phyloP scores from a whole-genome alignment of 2,329 filamentous ascomycete genomes.

The Dactylellina sp. region DNA sequence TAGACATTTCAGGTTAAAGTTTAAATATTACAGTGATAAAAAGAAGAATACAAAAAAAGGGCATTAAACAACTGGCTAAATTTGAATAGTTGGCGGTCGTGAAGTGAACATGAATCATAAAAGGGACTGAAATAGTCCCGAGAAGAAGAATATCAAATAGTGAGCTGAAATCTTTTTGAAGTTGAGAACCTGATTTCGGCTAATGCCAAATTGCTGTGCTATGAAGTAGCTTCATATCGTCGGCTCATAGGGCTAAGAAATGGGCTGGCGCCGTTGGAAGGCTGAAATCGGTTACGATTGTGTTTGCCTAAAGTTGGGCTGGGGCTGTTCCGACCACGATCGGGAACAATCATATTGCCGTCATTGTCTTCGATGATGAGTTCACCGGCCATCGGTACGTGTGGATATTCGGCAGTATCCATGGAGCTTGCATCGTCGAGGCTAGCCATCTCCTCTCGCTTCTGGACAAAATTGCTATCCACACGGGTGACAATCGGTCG shows the following conservation, averaged over 20 bases:
- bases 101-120: constrained; percentile 33
- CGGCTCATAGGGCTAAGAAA: constrained; percentile 27
- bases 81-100: constrained; percentile 16
- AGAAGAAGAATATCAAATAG: neutral
- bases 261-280: constrained; percentile 29
- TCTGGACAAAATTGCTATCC: constrained; percentile 52
- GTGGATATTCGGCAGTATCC: constrained; percentile 29
- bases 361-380: constrained; percentile 54
- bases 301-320: constrained; percentile 53
- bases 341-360: constrained; percentile 54
- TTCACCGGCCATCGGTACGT: constrained; percentile 35
- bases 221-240: neutral
- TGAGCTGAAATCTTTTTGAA: too few species aligned
- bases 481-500: constrained; percentile 44
- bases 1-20: constrained; percentile 32
- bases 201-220: neutral
- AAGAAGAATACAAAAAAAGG: constrained; percentile 14
- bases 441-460: constrained; percentile 46
- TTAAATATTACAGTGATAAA: constrained; percentile 23
- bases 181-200: too few species aligned
- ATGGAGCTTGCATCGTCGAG: constrained; percentile 49
- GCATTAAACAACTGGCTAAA: constrained; percentile 15
- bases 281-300: constrained; percentile 24
- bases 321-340: constrained; percentile 45
- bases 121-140: neutral